Evolutionary conservation across 805 yeast species (phyloP), one percentile per base, ranked within the genome.

Genomic region (Barnettozyma vustinii): DNA sequence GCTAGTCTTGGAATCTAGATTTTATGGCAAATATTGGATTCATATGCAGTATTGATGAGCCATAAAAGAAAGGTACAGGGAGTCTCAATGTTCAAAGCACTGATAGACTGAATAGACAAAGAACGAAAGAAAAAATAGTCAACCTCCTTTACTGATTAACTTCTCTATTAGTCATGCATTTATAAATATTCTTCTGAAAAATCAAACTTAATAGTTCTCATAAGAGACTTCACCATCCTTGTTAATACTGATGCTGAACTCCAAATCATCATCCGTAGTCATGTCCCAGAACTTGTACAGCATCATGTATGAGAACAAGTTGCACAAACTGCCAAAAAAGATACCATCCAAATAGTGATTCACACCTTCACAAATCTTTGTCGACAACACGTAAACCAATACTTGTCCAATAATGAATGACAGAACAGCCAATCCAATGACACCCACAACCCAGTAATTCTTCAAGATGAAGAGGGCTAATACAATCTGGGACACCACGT

Each of bases 201-300:
- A 15, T 15, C 44, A 41, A 26, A 15, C 15, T 16, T 37, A 15
- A 16, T 18, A 47, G n/a, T 51, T 44, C 2, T 53, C 58, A 40
- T 53, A 61, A 21, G 49, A 42, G 9, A 67, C 61, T 21, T 64
- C 68, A 39, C 70, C 72, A 18, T 68, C 71, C 52, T 73, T 79
- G 50, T 70, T 70, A 36, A 72, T 71, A 50, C 80, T 75, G 45
- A 88, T 94, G 44, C 89, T 80, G 66, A 92, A 94, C 68, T 92
- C 99, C 58, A 92, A 80, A 65, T 94, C 98, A 60, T 92, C 98
- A 49, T 83, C 81, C 12, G 98, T 94, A 46, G 92, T 84, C 77
- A 91, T 89, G 61, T 91, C 97, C 97, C 98, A 92, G 57, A 82
- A 88, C 68, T 94, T 91, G 73, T 90, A 92, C 45, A 92, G 74